Conservation (phyloP, 2,329 filamentous ascomycete genomes). For the Colletotrichum sp. region DNA sequence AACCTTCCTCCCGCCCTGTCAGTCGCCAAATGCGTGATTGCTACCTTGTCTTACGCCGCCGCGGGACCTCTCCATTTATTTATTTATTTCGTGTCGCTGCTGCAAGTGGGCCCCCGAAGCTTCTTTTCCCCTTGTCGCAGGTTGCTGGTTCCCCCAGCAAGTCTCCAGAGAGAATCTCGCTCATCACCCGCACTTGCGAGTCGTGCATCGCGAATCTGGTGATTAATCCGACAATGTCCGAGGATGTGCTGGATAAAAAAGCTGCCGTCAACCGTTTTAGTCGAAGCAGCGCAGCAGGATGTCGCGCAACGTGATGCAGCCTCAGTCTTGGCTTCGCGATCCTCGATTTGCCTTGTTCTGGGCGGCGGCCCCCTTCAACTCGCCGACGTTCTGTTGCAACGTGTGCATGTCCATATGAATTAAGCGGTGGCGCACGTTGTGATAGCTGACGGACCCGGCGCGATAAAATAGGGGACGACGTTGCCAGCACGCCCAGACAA, state of each 20-base stretch:
- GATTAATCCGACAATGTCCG: not conserved
- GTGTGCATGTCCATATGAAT: not conserved
- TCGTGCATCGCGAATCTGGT: not conserved
- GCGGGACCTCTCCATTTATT: not conserved
- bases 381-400: not conserved
- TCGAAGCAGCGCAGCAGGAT: not conserved
- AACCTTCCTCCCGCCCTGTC: not conserved
- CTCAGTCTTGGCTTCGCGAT: not conserved
- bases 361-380: not conserved
- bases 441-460: not conserved
- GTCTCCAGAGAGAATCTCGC: not conserved
- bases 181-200: not conserved
- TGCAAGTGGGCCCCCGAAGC: not conserved
- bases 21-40: not conserved
- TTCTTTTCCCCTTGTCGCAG: not conserved
- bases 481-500: not conserved
- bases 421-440: not conserved
- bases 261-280: not conserved
- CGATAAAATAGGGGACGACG: not conserved
- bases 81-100: not conserved
- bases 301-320: conserved; percentile 7
- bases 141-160: not conserved
- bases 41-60: not conserved
- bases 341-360: not conserved
- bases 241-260: not conserved